Conservation (phyloP, 768 basidiomycete species). For the Galerina sulciceps region DNA sequence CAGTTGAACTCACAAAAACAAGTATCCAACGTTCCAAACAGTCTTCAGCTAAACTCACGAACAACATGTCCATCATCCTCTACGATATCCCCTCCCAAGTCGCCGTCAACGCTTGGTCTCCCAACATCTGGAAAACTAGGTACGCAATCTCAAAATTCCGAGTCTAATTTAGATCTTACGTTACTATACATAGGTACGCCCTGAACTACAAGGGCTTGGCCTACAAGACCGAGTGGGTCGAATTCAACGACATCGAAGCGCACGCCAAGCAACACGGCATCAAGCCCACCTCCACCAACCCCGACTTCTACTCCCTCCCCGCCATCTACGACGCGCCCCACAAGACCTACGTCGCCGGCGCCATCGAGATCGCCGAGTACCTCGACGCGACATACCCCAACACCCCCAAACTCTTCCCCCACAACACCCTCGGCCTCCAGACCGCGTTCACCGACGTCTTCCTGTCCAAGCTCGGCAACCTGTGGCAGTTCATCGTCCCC, state of each 20-base stretch:
- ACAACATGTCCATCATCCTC: not conserved
- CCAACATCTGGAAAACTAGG: not conserved
- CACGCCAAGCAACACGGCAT: slow-evolving; percentile 36
- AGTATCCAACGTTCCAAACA: too few relatives aligned
- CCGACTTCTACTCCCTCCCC: slow-evolving; percentile 50
- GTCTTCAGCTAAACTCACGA: too few relatives aligned
- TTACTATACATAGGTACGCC: slow-evolving; percentile 19
- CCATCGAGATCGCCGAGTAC: slow-evolving; percentile 49
- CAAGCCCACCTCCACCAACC: slow-evolving; percentile 34
- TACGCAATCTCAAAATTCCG: not conserved
- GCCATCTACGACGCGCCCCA: slow-evolving; percentile 50
- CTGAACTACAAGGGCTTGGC: slow-evolving; percentile 33
- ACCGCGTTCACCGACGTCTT: slow-evolving; percentile 8
- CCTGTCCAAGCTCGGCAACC: not conserved
- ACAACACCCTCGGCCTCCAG: slow-evolving; percentile 21
- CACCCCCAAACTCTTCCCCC: slow-evolving; percentile 39
- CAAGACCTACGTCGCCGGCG: slow-evolving; percentile 40
- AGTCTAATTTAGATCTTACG: not conserved
- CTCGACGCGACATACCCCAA: slow-evolving; percentile 53
- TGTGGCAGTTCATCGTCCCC: slow-evolving; percentile 4
- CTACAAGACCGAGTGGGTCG: slow-evolving; percentile 50
- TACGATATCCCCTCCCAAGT: not conserved
- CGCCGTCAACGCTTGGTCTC: not conserved
- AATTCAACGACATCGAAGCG: slow-evolving; percentile 45
- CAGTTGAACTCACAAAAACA: too few relatives aligned